A percentile compares a stretch with the other conserved stretches of the same genome.
Conservation (phyloP, 2,329 filamentous ascomycete genomes). For the Mycogone perniciosa region DNA sequence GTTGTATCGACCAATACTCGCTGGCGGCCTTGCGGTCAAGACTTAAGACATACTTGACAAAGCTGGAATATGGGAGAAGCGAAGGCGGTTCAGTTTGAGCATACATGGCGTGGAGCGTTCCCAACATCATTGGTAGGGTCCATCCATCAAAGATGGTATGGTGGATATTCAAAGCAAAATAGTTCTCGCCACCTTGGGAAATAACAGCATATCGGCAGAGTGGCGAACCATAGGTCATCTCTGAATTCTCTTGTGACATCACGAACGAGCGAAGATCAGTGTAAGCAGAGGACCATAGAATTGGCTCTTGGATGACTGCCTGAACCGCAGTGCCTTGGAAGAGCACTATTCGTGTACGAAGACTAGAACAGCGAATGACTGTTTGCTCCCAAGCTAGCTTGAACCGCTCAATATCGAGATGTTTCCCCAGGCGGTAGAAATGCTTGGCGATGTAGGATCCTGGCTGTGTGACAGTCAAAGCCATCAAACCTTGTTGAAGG, state of each 20-base stretch:
- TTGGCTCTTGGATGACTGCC: slow-evolving; percentile 12
- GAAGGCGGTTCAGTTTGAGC: no score
- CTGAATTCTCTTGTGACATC: background rate
- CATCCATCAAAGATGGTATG: no score
- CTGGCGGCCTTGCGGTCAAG: no score
- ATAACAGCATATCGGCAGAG: background rate
- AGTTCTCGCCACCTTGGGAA: background rate
- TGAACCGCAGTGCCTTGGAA: slow-evolving; percentile 6
- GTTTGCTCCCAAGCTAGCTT: slow-evolving; percentile 14
- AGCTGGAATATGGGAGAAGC: no score
- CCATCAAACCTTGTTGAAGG: slow-evolving; percentile 19
- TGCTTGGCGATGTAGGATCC: slow-evolving; percentile 29
- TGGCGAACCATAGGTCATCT: background rate
- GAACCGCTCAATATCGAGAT: slow-evolving; percentile 18
- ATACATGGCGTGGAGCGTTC: no score
- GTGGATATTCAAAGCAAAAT: background rate
- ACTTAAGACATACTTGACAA: no score
- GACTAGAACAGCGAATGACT: slow-evolving; percentile 9
- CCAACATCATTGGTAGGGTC: no score
- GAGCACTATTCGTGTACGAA: slow-evolving; percentile 18
- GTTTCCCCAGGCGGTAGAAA: slow-evolving; percentile 14
- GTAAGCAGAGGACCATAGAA: background rate
- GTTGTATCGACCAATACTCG: no score
- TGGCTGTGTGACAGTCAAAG: slow-evolving; percentile 22
- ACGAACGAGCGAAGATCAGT: background rate